phyloP scores from a whole-genome alignment of 306 rosid genomes.

The Sesbania bispinosa region DNA sequence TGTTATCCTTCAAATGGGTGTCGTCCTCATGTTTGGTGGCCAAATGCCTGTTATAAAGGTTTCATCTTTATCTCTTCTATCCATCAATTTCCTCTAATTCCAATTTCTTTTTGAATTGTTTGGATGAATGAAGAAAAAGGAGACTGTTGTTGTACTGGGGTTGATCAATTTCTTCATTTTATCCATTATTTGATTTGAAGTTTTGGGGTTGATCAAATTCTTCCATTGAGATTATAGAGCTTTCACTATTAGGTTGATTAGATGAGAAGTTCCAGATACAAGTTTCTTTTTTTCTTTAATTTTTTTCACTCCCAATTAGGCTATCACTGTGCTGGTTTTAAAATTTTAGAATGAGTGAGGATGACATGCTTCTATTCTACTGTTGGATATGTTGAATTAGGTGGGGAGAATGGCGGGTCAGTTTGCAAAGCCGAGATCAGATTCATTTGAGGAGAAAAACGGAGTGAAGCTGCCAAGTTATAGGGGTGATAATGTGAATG shows the following conservation, averaged over 20 bases:
- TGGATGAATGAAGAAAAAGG: neutral
- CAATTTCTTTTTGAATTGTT: neutral
- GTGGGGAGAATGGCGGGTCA: constrained; percentile 53
- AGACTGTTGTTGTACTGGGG: neutral
- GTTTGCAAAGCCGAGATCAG: constrained; percentile 51
- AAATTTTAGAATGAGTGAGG: constrained; percentile 9
- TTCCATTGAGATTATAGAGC: neutral
- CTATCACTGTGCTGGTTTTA: neutral
- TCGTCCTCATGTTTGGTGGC: constrained; percentile 48
- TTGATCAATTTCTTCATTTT: neutral
- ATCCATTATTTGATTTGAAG: neutral
- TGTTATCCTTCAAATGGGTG: constrained; percentile 49
- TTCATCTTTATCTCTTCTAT: neutral
- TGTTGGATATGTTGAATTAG: constrained; percentile 28
- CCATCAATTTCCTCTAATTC: neutral
- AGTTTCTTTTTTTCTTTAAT: no score
- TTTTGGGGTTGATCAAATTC: constrained; percentile 7
- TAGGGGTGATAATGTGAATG: constrained; percentile 52
- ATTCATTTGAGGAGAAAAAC: constrained; percentile 40
- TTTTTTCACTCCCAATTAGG: neutral
- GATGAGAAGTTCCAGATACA: no score
- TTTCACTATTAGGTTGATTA: neutral
- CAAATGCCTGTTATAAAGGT: constrained; percentile 57
- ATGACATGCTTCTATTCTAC: neutral
- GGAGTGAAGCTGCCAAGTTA: constrained; percentile 54